Base-by-base conservation (phyloP, 2,329 filamentous ascomycete genomes). In the Penicillium concentricum region DNA sequence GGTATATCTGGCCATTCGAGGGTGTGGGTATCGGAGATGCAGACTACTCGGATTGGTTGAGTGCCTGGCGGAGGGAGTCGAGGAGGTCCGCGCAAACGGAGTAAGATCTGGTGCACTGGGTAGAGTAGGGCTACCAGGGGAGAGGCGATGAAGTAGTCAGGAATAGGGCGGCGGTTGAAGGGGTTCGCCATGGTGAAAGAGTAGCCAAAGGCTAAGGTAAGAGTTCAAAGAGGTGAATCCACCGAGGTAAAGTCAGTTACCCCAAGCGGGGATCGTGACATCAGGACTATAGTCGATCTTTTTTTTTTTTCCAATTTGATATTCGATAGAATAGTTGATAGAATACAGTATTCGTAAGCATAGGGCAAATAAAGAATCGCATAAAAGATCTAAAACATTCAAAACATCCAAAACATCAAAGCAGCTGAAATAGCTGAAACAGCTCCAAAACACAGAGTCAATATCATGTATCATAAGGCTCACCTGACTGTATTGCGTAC, bases 11-110 rank as follows among this genome's bases (percentile, higher is more conserved):
- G 41, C 61, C 71, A 73, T 63, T 72, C 63, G 0, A 95, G 80
- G n/a, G 79, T 65, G 76, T 97, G 93, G 0, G 93, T 97, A 76
- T 97, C 93, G 10, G 91, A 93, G 61, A 97, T 85, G 75, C 91
- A 96, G 61, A 97, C 90, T 26, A 97, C 82, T 58, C 87, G 86
- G 69, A 97, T 84, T 7, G 84, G 76, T 1, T 77, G 78, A 54
- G 70, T 62, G 42, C 80, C 77, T 32, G 78, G 78, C 2, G 85
- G 81, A 12, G 87, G 84, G 16, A 72, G 78, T 63, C 86, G 84
- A 0, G 89, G 85, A 12, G 80, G 73, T 2, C 89, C 87, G 28
- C 90, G 88, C 3, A 96, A 81, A 65, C 80, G 78, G 35, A 88
- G 82, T 54, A 93, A 75, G 46, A 88, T 51, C 56, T 80, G 78